phyloP scores from a whole-genome alignment of 306 rosid genomes.

The Ormosia semicastrata region DNA sequence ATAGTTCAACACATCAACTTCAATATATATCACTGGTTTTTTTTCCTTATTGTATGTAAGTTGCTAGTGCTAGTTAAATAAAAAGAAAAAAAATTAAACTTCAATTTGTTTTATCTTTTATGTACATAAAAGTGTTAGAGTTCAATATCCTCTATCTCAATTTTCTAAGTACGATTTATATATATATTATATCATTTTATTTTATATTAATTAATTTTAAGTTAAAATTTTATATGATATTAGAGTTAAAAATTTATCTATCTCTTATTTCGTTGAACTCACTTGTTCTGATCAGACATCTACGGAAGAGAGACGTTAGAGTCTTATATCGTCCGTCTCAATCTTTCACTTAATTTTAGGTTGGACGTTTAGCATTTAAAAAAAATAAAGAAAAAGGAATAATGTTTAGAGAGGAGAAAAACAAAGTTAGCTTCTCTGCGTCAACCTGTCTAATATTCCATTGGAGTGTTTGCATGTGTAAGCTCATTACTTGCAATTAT shows the following conservation, averaged over 20 bases:
- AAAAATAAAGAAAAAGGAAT: conserved; percentile 1
- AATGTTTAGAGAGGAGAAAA: conserved; percentile 5
- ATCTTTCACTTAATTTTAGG: too few relatives aligned
- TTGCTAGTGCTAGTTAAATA: neutral
- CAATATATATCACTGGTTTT: conserved; percentile 32
- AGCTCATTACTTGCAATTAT: conserved; percentile 27
- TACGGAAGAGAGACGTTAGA: too few relatives aligned
- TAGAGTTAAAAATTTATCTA: too few relatives aligned
- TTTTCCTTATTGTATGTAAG: conserved; percentile 5
- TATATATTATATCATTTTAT: too few relatives aligned
- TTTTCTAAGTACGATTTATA: too few relatives aligned
- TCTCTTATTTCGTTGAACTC: too few relatives aligned
- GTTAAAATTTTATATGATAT: too few relatives aligned
- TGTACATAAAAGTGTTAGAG: too few relatives aligned
- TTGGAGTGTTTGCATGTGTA: conserved; percentile 24
- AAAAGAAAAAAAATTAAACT: neutral
- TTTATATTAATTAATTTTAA: too few relatives aligned
- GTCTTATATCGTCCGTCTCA: too few relatives aligned
- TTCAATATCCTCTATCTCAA: too few relatives aligned
- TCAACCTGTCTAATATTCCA: conserved; percentile 32
- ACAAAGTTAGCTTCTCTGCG: neutral
- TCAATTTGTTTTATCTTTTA: neutral
- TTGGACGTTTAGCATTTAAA: conserved; percentile 9
- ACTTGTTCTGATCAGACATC: too few relatives aligned
- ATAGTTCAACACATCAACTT: conserved; percentile 31